Conservation (phyloP, 2,329 filamentous ascomycete species). For the Neurospora sp. region DNA sequence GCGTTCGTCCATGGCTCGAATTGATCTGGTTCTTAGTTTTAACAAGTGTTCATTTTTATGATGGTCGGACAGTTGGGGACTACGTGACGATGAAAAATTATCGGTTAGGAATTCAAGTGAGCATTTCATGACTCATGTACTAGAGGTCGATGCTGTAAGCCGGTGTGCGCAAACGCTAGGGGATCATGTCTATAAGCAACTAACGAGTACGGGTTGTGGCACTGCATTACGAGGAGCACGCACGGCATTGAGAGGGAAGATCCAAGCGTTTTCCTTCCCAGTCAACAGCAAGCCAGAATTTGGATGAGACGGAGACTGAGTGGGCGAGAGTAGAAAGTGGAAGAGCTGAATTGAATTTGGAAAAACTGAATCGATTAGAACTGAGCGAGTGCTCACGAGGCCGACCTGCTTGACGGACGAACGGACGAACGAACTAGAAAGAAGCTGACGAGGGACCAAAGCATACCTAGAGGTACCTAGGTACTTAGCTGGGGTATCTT, state of each 20-base stretch:
- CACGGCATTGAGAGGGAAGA: neutral
- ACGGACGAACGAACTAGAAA: too few relatives aligned
- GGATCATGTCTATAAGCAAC: neutral
- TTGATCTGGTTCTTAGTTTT: neutral
- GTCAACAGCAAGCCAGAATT: neutral
- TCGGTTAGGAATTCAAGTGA: neutral
- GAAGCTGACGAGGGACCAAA: too few relatives aligned
- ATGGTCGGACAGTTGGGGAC: neutral
- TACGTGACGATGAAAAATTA: neutral
- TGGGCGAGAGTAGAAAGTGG: neutral
- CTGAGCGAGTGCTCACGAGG: neutral
- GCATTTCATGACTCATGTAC: neutral
- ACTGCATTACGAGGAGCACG: neutral
- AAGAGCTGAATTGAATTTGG: neutral
- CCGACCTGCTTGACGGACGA: neutral
- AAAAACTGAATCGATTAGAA: neutral
- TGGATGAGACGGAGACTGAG: neutral
- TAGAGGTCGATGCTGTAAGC: neutral
- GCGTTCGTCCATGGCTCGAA: neutral
- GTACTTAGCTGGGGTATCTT: too few relatives aligned
- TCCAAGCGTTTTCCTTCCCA: neutral
- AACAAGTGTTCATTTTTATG: neutral
- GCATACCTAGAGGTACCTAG: too few relatives aligned
- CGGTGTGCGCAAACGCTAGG: neutral
- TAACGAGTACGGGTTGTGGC: neutral